Evolutionary conservation across 1,284 basidiomycete genomes (phyloP).

Genomic region (Malassezia dermatis): DNA sequence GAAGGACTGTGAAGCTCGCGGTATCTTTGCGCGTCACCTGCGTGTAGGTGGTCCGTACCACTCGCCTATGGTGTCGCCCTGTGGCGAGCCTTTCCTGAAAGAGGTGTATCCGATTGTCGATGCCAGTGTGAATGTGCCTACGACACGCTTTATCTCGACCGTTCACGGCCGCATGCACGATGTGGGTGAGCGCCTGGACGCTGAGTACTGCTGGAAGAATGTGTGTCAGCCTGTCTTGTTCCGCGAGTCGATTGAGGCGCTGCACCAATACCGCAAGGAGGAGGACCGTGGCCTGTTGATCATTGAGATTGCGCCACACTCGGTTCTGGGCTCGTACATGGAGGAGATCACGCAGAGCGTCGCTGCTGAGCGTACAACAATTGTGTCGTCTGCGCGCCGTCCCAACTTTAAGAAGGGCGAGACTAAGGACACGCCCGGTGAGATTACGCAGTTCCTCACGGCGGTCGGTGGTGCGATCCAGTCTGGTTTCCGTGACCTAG

Average conservation of each 20-base stretch:
- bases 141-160: slow-evolving; percentile 16
- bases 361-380: slow-evolving; percentile 13
- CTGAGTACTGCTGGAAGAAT: slow-evolving; percentile 22
- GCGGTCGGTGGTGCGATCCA: slow-evolving; percentile 14
- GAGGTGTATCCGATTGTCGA: slow-evolving; percentile 18
- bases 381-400: slow-evolving; percentile 14
- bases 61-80: slow-evolving; percentile 18
- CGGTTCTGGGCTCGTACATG: slow-evolving; percentile 19
- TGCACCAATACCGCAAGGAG: slow-evolving; percentile 12
- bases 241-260: slow-evolving; percentile 18
- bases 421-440: slow-evolving; percentile 13
- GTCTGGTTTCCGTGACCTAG: slow-evolving; percentile 13
- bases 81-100: slow-evolving; percentile 15
- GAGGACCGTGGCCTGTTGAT: slow-evolving; percentile 18
- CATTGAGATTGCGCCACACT: slow-evolving; percentile 19
- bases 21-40: slow-evolving; percentile 17
- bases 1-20: slow-evolving; percentile 8
- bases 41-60: slow-evolving; percentile 20
- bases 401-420: slow-evolving; percentile 19
- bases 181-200: slow-evolving; percentile 5
- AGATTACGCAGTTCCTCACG: slow-evolving; percentile 16
- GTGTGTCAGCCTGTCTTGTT: slow-evolving; percentile 18
- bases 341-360: slow-evolving; percentile 12
- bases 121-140: slow-evolving; percentile 14
- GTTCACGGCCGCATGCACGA: slow-evolving; percentile 15